These are phyloP conservation scores for Rhododendron mucronatum DNA, from an alignment of 148 eudicot genomes.

Conservation along the genomic window DNA sequence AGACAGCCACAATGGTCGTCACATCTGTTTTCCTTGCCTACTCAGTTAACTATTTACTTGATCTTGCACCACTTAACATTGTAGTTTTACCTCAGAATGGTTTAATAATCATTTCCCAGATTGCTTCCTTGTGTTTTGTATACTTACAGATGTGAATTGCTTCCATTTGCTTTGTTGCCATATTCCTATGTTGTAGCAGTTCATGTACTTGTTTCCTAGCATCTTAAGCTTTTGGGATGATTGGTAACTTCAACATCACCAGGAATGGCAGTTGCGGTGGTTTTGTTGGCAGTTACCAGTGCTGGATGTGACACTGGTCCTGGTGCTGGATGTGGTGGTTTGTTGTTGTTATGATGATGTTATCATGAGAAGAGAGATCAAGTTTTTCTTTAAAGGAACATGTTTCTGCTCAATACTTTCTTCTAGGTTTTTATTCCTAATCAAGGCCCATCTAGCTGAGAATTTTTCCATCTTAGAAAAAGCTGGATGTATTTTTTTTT, in stretches of 20 bases:
- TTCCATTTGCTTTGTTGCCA: not conserved
- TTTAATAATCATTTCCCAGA: not conserved
- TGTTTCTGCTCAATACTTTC: not conserved
- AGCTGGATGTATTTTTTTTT: not conserved
- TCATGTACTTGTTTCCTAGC: not conserved
- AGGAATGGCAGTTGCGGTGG: not conserved
- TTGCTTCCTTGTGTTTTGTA: not conserved
- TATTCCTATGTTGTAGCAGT: not conserved
- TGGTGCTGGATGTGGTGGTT: slow-evolving; percentile 1
- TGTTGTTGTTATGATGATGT: not conserved
- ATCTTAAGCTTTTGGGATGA: not conserved
- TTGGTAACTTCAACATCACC: not conserved
- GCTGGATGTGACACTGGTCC: not conserved
- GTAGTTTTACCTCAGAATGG: not conserved
- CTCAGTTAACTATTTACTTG: not conserved
- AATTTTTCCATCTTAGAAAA: not conserved
- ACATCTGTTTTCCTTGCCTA: slow-evolving; percentile 5
- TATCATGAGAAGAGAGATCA: not conserved
- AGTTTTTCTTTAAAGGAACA: not conserved
- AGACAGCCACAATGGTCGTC: slow-evolving; percentile 56
- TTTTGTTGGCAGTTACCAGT: not conserved
- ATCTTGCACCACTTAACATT: not conserved
- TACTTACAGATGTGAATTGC: not conserved
- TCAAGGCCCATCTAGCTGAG: not conserved
- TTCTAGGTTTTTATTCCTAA: not conserved